phyloP scores from a whole-genome alignment of 805 yeast species.

The Cyberlindnera galapagoensis region DNA sequence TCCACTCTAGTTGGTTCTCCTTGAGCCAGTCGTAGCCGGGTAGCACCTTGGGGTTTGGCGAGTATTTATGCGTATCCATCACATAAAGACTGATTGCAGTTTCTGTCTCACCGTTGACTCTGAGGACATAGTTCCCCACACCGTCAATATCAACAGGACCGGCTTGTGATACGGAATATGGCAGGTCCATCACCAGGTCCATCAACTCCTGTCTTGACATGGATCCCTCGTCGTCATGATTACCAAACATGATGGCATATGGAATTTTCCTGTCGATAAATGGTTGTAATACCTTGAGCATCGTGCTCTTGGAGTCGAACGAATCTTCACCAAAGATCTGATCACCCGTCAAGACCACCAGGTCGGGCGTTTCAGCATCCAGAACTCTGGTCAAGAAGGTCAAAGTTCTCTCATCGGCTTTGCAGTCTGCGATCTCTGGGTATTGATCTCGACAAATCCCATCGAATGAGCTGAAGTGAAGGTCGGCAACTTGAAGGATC shows the following conservation, averaged over 20 bases:
- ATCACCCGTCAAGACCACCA: slow-evolving; percentile 87
- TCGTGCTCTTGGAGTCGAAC: slow-evolving; percentile 76
- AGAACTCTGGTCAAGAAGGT: slow-evolving; percentile 55
- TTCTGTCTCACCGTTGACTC: slow-evolving; percentile 33
- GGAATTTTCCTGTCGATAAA: slow-evolving; percentile 66
- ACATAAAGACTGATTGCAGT: slow-evolving; percentile 61
- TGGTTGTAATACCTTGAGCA: slow-evolving; percentile 72
- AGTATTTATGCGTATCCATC: slow-evolving; percentile 78
- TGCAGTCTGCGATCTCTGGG: slow-evolving; percentile 53
- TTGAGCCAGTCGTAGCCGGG: slow-evolving; percentile 88
- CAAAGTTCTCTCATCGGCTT: slow-evolving; percentile 59
- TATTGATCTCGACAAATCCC: slow-evolving; percentile 75
- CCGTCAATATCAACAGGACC: slow-evolving; percentile 75
- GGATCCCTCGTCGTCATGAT: slow-evolving; percentile 90
- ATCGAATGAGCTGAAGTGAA: slow-evolving; percentile 80
- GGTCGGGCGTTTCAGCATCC: slow-evolving; percentile 73
- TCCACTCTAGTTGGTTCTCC: slow-evolving; percentile 56
- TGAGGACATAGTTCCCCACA: slow-evolving; percentile 69
- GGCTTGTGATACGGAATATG: slow-evolving; percentile 53
- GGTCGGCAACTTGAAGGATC: slow-evolving; percentile 83
- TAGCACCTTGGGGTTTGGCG: slow-evolving; percentile 54
- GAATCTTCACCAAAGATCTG: slow-evolving; percentile 77
- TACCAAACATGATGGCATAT: slow-evolving; percentile 82
- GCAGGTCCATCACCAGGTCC: slow-evolving; percentile 48
- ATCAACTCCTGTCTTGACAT: slow-evolving; percentile 55